A percentile compares a stretch with the other conserved stretches of the same genome.
Conservation (phyloP, 257 asterid genomes). For the Solanum ossicruentum region DNA sequence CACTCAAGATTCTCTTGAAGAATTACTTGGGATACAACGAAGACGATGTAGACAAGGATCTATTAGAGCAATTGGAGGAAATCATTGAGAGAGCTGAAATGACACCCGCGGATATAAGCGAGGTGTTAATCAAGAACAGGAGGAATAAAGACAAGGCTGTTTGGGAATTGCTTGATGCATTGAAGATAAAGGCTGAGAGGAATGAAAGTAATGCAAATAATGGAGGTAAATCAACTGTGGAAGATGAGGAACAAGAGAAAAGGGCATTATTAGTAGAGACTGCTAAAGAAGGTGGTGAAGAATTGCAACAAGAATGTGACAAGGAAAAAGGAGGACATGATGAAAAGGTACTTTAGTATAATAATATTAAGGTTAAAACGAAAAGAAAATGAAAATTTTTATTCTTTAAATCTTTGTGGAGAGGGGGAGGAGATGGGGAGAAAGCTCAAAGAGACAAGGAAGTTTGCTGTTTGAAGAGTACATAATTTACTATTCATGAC, state of each 20-base stretch:
- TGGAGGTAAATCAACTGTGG: not conserved
- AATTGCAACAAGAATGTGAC: not conserved
- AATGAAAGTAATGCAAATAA: not conserved
- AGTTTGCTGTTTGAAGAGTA: not conserved
- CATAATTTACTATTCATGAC: not conserved
- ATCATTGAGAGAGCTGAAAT: conserved; percentile 51
- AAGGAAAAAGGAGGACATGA: not conserved
- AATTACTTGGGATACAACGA: conserved; percentile 56
- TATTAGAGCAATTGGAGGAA: conserved; percentile 25
- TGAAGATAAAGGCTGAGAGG: conserved; percentile 39
- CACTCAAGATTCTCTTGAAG: conserved; percentile 57
- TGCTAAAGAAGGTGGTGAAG: conserved; percentile 10
- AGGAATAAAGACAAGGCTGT: conserved; percentile 46
- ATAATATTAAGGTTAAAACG: not conserved
- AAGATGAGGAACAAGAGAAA: conserved; percentile 37
- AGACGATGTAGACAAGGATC: conserved; percentile 20
- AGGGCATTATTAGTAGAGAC: conserved; percentile 61
- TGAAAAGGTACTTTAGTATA: not conserved
- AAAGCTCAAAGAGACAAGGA: not conserved
- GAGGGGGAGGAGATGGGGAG: not conserved
- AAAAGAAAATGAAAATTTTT: not conserved
- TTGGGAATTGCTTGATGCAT: conserved; percentile 33
- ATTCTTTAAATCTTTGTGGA: not conserved
- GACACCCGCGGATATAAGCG: conserved; percentile 95
- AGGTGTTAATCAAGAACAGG: conserved; percentile 68